Conservation (phyloP, 208 protist genomes). For the Trypanosoma caninum region DNA sequence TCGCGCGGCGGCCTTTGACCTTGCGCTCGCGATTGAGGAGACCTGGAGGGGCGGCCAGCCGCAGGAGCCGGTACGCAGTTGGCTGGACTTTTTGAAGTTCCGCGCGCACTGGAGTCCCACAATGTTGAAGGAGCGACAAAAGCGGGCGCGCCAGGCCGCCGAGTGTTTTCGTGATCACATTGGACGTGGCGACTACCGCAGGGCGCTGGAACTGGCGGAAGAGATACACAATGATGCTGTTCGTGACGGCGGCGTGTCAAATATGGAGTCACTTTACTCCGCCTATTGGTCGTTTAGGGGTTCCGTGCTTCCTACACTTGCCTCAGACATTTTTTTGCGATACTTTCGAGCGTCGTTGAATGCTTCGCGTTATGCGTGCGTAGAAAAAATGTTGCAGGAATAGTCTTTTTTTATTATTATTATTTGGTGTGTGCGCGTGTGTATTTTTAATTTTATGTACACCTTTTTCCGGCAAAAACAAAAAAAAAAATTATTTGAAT, state of each 20-base stretch:
- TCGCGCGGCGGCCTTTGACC: conserved; percentile 62
- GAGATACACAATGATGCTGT: conserved; percentile 38
- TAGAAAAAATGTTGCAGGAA: conserved; percentile 75
- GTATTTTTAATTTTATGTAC: neutral
- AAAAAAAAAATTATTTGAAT: conserved; percentile 11
- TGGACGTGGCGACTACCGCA: conserved; percentile 56
- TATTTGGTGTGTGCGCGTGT: neutral
- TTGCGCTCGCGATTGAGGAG: conserved; percentile 78
- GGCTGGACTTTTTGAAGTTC: conserved; percentile 85
- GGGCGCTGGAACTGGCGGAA: conserved; percentile 62
- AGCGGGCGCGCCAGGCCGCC: conserved; percentile 38
- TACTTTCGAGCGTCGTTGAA: conserved; percentile 66
- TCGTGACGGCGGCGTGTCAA: conserved; percentile 33
- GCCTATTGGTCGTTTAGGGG: conserved; percentile 55
- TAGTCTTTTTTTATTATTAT: conserved; percentile 12
- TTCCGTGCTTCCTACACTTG: conserved; percentile 55
- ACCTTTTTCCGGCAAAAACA: neutral
- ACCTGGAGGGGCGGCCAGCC: conserved; percentile 42
- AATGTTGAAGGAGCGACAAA: conserved; percentile 45
- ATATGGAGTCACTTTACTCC: conserved; percentile 35
- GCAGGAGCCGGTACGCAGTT: conserved; percentile 60
- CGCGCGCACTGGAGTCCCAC: conserved; percentile 69
- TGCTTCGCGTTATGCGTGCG: conserved; percentile 70
- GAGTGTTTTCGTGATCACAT: conserved; percentile 50
- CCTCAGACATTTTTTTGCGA: conserved; percentile 58